A percentile compares a stretch with the other conserved stretches of the same genome.
Conservation (phyloP, 2,329 filamentous ascomycete species). For the Nothophoma quercina region DNA sequence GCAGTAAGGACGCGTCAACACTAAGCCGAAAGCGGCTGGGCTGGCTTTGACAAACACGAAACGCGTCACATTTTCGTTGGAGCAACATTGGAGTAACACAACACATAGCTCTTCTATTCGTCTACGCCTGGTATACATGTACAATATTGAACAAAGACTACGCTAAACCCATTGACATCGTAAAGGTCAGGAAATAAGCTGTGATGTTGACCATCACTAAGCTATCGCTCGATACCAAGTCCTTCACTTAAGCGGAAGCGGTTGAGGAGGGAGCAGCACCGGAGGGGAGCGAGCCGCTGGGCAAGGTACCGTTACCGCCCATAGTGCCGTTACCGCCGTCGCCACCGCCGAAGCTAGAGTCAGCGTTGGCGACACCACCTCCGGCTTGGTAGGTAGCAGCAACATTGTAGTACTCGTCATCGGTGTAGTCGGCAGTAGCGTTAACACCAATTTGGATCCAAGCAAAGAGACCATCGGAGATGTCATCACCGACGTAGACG, state of each 20-base stretch:
- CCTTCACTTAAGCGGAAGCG: background rate
- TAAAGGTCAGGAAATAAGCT: too few relatives aligned
- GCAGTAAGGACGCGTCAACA: too few relatives aligned
- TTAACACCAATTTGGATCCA: slow-evolving; percentile 39
- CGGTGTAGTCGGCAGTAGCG: slow-evolving; percentile 26
- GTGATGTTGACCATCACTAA: too few relatives aligned
- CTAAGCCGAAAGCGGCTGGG: too few relatives aligned
- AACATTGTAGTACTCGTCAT: slow-evolving; percentile 29
- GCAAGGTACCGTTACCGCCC: slow-evolving; percentile 22
- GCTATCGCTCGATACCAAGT: background rate
- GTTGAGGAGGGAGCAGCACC: slow-evolving; percentile 15
- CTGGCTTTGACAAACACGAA: too few relatives aligned
- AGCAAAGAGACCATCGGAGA: slow-evolving; percentile 34
- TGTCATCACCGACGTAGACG: slow-evolving; percentile 29
- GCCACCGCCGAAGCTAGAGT: slow-evolving; percentile 6
- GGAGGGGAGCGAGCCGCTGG: slow-evolving; percentile 24
- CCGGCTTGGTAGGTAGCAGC: slow-evolving; percentile 30
- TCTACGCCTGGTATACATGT: too few relatives aligned
- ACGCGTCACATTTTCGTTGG: too few relatives aligned
- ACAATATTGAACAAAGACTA: too few relatives aligned
- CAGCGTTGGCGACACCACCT: slow-evolving; percentile 28
- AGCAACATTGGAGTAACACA: too few relatives aligned
- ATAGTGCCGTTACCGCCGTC: slow-evolving; percentile 3
- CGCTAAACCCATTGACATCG: too few relatives aligned
- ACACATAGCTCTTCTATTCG: too few relatives aligned